Evolutionary conservation across 1,139 yeast genomes (phyloP), one percentile per base, ranked within the genome.

Genomic region (Saccharomyces hybrid): DNA sequence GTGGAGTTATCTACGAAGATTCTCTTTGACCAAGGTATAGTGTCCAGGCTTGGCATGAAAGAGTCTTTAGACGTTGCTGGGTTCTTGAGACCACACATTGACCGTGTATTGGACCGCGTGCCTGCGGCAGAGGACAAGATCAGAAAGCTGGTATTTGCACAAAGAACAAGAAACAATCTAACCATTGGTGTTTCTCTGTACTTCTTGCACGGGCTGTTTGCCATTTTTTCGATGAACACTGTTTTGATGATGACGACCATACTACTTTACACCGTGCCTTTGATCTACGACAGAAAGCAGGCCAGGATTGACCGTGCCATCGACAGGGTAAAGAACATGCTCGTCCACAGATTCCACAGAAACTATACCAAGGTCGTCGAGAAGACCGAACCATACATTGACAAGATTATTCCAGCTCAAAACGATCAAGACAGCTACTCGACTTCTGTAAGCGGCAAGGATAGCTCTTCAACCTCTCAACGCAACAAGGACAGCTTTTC

Each of bases 231-330:
- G 25, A 71, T 90, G 57, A 86, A 84, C 79, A 76, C 84, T 34
- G 73, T 90, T 64, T 66, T 81, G 46, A 73, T 85, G 60, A 65
- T 79, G 52, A 70, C 80, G 46, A 80, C 87, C 52, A 71, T 87
- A 51, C 70, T 77, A 34, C 79, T 87, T 16, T 91, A 91, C 77
- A 74, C 93, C 48, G 73, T 81, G 49, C 97, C 97, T 55, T 81
- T 80, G 42, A 66, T 86, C 59, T 90, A 90, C 76, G 73, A 79
- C 62, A 78, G 78, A 62, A 83, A 86, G 80, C 84, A 88, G 78
- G 78, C 78, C 66, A 85, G 86, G 74, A 85, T 91, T 69, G 96
- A 90, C 73, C 84, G 83, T 52, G 81, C 83, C 54, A 79, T 86
- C 55, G 80, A 79, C 57, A 77, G 82, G 61, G 79, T 77, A 69